Evolutionary conservation across 768 basidiomycete species (phyloP).

Genomic region (Rhizopogon vulgaris): DNA sequence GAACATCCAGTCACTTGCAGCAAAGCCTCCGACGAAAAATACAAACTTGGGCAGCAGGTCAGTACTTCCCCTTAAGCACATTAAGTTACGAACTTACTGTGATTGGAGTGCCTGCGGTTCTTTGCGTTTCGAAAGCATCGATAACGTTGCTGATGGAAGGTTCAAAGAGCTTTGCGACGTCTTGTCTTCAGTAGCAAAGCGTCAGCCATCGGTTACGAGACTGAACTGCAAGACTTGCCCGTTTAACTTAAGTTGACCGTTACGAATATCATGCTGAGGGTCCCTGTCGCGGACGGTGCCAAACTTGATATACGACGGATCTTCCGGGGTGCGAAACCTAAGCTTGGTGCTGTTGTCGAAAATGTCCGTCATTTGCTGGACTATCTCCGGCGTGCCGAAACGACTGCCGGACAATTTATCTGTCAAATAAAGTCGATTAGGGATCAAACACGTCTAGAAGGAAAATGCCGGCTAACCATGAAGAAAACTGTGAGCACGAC

Average conservation of each 20-base stretch:
- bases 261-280: conserved; percentile 29
- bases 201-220: not conserved
- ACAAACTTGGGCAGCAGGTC: conserved; percentile 21
- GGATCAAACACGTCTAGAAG: not conserved
- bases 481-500: conserved; percentile 27
- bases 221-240: conserved; percentile 21
- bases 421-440: conserved; percentile 5
- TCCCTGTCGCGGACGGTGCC: conserved; percentile 36
- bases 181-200: conserved; percentile 18
- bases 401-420: conserved; percentile 26
- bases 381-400: conserved; percentile 25
- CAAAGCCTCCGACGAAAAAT: conserved; percentile 51
- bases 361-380: conserved; percentile 29
- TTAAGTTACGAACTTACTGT: conserved; percentile 18
- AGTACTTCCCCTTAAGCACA: not conserved
- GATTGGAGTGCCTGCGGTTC: conserved; percentile 24
- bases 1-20: conserved; percentile 45
- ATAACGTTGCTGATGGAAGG: conserved; percentile 34
- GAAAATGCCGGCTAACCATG: conserved; percentile 17
- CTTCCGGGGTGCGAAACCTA: conserved; percentile 34
- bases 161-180: conserved; percentile 38
- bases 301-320: conserved; percentile 36
- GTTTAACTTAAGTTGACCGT: conserved; percentile 32
- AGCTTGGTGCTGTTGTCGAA: conserved; percentile 37
- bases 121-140: conserved; percentile 29